Base-by-base conservation (phyloP, 2,329 filamentous ascomycete species). In the Claviceps capensis region DNA sequence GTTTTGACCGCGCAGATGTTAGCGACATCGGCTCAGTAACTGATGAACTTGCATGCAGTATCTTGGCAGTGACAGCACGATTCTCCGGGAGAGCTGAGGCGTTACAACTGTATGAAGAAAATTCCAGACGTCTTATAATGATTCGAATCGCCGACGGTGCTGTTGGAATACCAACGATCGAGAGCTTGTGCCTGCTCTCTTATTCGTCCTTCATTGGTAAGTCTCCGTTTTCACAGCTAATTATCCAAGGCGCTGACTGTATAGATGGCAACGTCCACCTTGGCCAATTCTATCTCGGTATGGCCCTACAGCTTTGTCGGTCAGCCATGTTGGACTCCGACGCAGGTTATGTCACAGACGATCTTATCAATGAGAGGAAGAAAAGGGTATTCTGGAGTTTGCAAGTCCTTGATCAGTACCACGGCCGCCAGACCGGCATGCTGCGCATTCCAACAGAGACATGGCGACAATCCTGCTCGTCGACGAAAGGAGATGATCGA, bases 321-420 rank as follows among this genome's bases (percentile, higher is more conserved):
- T 72, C 74, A 0, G 73, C 74, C 7, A 71, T 71, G 69, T 59
- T 77, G 0, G 74, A 77, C 51, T 57, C 71, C 0, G 66, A 70
- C 45, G 65, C 67, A 0, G 60, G 63, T 0, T 75, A 75, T 46
- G 57, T 57, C 0, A 49, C 59, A 3, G 63, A 68, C 7, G 67
- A 69, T 40, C 60, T 64, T 0, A 57, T 56, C 1, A 56, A 61
- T 0, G 71, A 77, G 50, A 67, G 73, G 9, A 76, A 76, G 58
- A 74, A 70, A 57, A 60, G 72, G 3, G 61, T 76, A 0, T 77
- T 76, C 36, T 77, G 74, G 74, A 76, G 72, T 50, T 62, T 77
- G 0, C 72, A 76, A 49, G 59, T 73, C 2, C 67, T 77, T 0
- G 72, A 77, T 50, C 73, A 76, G 48, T 70, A 66, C 0, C 76